These are phyloP conservation scores for Hanseniaspora occidentalis DNA, from an alignment of 805 yeast genomes.

Conservation along the genomic window DNA sequence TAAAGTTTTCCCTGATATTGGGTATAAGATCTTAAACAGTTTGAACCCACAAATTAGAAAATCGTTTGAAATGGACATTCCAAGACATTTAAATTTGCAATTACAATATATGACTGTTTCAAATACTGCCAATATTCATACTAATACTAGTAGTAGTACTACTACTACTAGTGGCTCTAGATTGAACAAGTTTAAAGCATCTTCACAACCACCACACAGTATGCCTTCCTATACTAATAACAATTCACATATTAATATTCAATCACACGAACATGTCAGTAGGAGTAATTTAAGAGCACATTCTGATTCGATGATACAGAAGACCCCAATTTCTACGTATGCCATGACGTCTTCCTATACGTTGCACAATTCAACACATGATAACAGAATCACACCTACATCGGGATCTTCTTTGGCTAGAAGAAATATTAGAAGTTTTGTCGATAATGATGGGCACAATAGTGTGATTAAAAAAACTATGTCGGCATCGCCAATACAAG, in stretches of 20 bases:
- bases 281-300: slow-evolving; percentile 5
- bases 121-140: too few relatives aligned
- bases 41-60: slow-evolving; percentile 5
- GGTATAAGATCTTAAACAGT: slow-evolving; percentile 27
- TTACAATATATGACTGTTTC: too few relatives aligned
- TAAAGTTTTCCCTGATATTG: slow-evolving; percentile 39
- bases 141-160: too few relatives aligned
- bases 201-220: slow-evolving; percentile 10
- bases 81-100: background rate
- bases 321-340: background rate
- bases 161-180: too few relatives aligned
- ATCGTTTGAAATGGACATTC: background rate
- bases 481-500: too few relatives aligned
- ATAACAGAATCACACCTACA: too few relatives aligned
- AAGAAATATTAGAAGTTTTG: too few relatives aligned
- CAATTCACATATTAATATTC: too few relatives aligned
- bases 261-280: slow-evolving; percentile 5
- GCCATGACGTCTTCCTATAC: background rate
- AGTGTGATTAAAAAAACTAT: too few relatives aligned
- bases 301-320: slow-evolving; percentile 2
- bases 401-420: too few relatives aligned
- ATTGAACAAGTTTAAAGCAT: slow-evolving; percentile 7
- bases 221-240: slow-evolving; percentile 10
- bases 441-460: too few relatives aligned
- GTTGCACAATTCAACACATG: too few relatives aligned